Percentiles rank a stretch among this genome's conserved stretches.
Conservation (phyloP, 441 rosid species). For the Mallotus repandus region DNA sequence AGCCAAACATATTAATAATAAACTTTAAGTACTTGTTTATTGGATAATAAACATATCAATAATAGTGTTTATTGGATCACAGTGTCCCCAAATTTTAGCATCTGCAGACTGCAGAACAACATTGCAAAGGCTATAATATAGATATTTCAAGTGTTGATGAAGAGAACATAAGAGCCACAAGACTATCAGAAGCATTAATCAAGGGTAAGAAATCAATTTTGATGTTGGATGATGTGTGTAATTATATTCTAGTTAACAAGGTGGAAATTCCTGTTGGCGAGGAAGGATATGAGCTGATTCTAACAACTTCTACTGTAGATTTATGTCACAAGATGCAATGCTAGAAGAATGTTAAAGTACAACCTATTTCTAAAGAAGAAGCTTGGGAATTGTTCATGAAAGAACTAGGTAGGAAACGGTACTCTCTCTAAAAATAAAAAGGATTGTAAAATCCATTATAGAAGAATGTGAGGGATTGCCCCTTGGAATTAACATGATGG, state of each 20-base stretch:
- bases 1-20: conserved; percentile 6
- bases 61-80: too few species aligned
- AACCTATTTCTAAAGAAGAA: not conserved
- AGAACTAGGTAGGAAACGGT: not conserved
- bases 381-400: not conserved
- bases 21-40: too few species aligned
- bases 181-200: too few species aligned
- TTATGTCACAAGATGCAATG: not conserved
- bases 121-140: too few species aligned
- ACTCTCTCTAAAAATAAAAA: not conserved
- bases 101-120: too few species aligned
- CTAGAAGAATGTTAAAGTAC: not conserved
- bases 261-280: not conserved
- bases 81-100: too few species aligned
- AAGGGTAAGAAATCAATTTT: too few species aligned
- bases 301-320: conserved; percentile 5
- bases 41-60: too few species aligned
- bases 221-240: too few species aligned
- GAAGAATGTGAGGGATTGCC: conserved; percentile 4
- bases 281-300: not conserved
- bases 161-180: too few species aligned
- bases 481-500: not conserved
- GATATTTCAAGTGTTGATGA: too few species aligned
- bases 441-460: not conserved
- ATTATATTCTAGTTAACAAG: not conserved